A percentile compares a stretch with the other conserved stretches of the same genome.
phyloP scores from a whole-genome alignment of 495 filamentous ascomycete genomes.

The Baudoinia panamericana region DNA sequence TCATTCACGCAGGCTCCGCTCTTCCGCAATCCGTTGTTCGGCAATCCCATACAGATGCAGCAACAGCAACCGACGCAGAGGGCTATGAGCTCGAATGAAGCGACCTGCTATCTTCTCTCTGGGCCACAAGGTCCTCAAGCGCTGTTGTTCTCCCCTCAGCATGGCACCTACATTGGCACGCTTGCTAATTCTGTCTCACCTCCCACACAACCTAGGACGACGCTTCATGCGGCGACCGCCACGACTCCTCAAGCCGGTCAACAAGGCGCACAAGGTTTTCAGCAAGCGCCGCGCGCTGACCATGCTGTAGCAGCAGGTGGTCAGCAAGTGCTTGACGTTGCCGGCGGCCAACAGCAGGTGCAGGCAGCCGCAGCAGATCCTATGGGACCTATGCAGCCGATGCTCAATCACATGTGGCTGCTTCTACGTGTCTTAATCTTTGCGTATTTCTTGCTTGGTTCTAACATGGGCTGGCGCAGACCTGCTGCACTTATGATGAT shows the following conservation, averaged over 20 bases:
- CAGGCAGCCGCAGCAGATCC: background rate
- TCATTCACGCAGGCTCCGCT: background rate
- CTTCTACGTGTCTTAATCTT: conserved; percentile 63
- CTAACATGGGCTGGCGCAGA: conserved; percentile 48
- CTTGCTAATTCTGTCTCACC: too few relatives aligned
- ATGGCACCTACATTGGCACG: conserved; percentile 18
- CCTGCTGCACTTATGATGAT: conserved; percentile 49
- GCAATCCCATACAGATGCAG: background rate
- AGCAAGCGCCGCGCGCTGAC: too few relatives aligned
- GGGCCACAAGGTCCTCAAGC: conserved; percentile 24
- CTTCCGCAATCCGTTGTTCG: background rate
- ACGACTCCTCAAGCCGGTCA: too few relatives aligned
- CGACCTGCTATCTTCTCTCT: conserved; percentile 22
- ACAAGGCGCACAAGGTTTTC: too few relatives aligned
- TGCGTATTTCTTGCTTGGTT: conserved; percentile 64
- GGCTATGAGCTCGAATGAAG: background rate
- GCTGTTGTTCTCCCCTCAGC: conserved; percentile 20
- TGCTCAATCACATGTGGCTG: conserved; percentile 52
- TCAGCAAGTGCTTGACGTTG: too few relatives aligned
- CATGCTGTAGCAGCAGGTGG: too few relatives aligned
- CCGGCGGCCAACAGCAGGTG: background rate
- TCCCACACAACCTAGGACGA: too few relatives aligned
- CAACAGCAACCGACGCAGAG: background rate
- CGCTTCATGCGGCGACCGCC: too few relatives aligned
- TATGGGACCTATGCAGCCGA: conserved; percentile 20